Evolutionary conservation across 108 stramenopile species (phyloP), one percentile per base, ranked within the genome.

Genomic region (Nitzschia sp.): DNA sequence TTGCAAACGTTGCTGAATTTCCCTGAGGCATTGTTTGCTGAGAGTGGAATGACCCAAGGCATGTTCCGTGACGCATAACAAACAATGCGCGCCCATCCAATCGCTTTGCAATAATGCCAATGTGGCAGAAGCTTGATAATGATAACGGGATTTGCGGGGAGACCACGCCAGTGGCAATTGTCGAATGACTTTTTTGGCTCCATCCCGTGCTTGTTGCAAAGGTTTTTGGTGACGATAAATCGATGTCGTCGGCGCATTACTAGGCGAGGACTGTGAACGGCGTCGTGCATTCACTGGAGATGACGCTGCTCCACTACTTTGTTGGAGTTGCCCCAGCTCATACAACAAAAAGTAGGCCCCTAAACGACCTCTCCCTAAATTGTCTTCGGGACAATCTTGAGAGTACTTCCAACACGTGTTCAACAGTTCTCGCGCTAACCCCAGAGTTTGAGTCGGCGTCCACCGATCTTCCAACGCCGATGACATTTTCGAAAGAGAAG

Each of bases 291-390:
- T 15, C 11, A 42, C 38, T 15, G 38, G 38, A n/a, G n/a, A n/a
- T n/a, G n/a, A n/a, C n/a, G n/a, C n/a, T n/a, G n/a, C n/a, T n/a
- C n/a, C n/a, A 30, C 5, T 3, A 30, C 30, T 24, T 19, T 38
- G 15, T 6, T 61, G 35, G 19, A 61, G 17, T 61, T 38, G 59
- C 35, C 59, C 38, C n/a, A 38, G 23, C 38, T 61, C 35, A 61
- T 61, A 46, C 5, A 74, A 27, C 13, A 74, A 42, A 15, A 45
- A 74, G 47, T 59, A 74, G n/a, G 64, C 62, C 1, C 72, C 72
- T 46, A 74, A 59, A 25, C 72, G 63, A 3, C 64, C 64, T 1
- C 51, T 36, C 25, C 55, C 63, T 32, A 74, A 56, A 32, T 74
- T 74, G 13, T 59, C 72, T 0, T 46, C 59, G 8, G 63, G 4